A percentile compares a stretch with the other conserved stretches of the same genome.
phyloP scores from a whole-genome alignment of 352 stramenopile species.

The Globisporangium perplexum region DNA sequence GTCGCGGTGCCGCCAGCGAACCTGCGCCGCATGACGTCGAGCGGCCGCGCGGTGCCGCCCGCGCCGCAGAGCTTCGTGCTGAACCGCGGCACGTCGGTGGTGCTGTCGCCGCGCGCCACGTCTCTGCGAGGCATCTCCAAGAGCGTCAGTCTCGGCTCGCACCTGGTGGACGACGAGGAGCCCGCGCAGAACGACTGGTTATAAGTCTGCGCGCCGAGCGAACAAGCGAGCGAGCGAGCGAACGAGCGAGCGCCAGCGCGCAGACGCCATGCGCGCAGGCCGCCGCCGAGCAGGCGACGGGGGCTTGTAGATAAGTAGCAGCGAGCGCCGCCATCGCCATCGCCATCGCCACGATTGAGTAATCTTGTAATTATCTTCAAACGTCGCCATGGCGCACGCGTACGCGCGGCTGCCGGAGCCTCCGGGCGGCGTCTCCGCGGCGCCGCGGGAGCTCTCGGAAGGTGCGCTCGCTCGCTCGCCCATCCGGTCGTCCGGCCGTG shows the following conservation, averaged over 20 bases:
- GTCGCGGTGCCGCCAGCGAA: conserved; percentile 27
- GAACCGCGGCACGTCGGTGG: conserved; percentile 40
- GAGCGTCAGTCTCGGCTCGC: conserved; percentile 58
- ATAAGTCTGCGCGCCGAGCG: conserved; percentile 27
- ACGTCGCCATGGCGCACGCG: conserved; percentile 14
- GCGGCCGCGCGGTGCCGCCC: conserved; percentile 27
- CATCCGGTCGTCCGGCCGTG: background rate
- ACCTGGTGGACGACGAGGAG: conserved; percentile 59
- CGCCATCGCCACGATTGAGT: background rate
- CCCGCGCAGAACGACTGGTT: conserved; percentile 72
- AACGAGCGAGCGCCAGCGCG: background rate
- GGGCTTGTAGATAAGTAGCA: background rate
- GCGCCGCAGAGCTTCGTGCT: conserved; percentile 38
- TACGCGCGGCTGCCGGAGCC: conserved; percentile 23
- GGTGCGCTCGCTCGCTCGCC: conserved; percentile 9
- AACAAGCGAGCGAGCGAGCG: conserved; percentile 11
- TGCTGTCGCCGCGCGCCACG: conserved; percentile 39
- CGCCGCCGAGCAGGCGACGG: background rate
- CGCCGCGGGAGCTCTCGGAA: conserved; percentile 30
- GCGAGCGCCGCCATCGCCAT: too few relatives aligned
- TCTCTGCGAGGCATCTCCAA: conserved; percentile 57
- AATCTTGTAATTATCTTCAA: conserved; percentile 4
- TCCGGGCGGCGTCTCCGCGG: conserved; percentile 4
- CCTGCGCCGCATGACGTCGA: conserved; percentile 47
- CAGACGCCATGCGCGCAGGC: background rate